A percentile compares a stretch with the other conserved stretches of the same genome.
Evolutionary conservation across 129 eudicot species (phyloP).

Genomic region (Lactuca saligna): DNA sequence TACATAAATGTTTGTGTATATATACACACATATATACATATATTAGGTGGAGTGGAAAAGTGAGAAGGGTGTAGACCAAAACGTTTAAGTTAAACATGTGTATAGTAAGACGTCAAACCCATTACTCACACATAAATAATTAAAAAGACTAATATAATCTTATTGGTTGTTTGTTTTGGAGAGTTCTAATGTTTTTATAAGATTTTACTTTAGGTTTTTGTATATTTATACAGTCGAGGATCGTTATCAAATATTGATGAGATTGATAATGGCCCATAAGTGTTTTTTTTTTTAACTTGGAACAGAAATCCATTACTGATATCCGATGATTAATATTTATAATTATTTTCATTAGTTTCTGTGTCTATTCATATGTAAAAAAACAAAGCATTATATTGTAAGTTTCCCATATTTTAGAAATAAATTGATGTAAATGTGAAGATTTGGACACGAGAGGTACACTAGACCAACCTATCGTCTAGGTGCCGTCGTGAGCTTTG

Average conservation of each 20-base stretch:
- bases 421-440: conserved; percentile 13
- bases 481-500: conserved; percentile 23
- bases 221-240: background rate
- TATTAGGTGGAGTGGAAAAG: conserved; percentile 28
- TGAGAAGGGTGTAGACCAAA: conserved; percentile 31
- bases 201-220: background rate
- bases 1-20: conserved; percentile 10
- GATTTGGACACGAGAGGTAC: conserved; percentile 34
- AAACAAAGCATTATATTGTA: background rate
- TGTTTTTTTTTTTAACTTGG: background rate
- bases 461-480: conserved; percentile 25
- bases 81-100: conserved; percentile 43
- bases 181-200: no score
- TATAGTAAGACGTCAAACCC: conserved; percentile 22
- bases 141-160: background rate
- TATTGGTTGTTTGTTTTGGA: background rate
- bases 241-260: background rate
- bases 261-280: background rate
- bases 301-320: background rate
- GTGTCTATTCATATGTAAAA: background rate
- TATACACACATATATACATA: conserved; percentile 6
- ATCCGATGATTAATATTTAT: background rate
- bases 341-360: background rate
- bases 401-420: conserved; percentile 15
- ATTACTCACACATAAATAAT: background rate